phyloP scores from a whole-genome alignment of 768 basidiomycete species.

The Favolaschia claudopus region DNA sequence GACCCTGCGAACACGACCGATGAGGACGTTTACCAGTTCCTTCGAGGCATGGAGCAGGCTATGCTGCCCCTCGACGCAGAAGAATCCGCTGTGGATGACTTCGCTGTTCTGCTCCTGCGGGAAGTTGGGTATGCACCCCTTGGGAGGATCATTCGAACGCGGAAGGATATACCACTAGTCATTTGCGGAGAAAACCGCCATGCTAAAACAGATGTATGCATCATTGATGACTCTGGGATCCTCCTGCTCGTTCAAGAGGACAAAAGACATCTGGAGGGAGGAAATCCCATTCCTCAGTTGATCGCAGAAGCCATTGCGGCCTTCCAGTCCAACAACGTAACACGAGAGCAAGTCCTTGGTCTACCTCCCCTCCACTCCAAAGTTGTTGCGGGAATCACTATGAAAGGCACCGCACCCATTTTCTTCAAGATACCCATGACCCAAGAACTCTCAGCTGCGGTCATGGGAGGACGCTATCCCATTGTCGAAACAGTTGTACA shows the following conservation, averaged over 20 bases:
- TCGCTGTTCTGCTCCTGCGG: conserved; percentile 37
- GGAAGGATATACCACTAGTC: conserved; percentile 34
- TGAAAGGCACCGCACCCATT: conserved; percentile 37
- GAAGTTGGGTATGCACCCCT: conserved; percentile 30
- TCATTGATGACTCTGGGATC: conserved; percentile 31
- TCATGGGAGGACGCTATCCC: conserved; percentile 29
- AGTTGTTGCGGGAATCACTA: conserved; percentile 37
- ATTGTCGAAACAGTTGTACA: conserved; percentile 27
- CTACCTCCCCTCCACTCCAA: conserved; percentile 25
- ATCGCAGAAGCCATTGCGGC: conserved; percentile 37
- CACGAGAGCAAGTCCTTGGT: conserved; percentile 16
- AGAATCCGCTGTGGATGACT: conserved; percentile 45
- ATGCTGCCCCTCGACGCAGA: conserved; percentile 24
- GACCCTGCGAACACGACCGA: conserved; percentile 6
- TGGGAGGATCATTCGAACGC: conserved; percentile 24
- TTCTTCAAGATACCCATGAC: conserved; percentile 42
- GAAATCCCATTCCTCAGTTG: conserved; percentile 29
- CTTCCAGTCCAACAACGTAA: conserved; percentile 35
- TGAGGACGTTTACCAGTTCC: conserved; percentile 17
- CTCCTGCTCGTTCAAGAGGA: conserved; percentile 37
- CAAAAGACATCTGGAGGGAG: conserved; percentile 20
- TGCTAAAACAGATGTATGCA: conserved; percentile 39
- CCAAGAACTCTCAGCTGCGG: conserved; percentile 22
- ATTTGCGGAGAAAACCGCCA: conserved; percentile 36
- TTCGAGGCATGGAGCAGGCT: conserved; percentile 31